phyloP scores from a whole-genome alignment of 805 yeast species.

The Dipodascus geniculatus region DNA sequence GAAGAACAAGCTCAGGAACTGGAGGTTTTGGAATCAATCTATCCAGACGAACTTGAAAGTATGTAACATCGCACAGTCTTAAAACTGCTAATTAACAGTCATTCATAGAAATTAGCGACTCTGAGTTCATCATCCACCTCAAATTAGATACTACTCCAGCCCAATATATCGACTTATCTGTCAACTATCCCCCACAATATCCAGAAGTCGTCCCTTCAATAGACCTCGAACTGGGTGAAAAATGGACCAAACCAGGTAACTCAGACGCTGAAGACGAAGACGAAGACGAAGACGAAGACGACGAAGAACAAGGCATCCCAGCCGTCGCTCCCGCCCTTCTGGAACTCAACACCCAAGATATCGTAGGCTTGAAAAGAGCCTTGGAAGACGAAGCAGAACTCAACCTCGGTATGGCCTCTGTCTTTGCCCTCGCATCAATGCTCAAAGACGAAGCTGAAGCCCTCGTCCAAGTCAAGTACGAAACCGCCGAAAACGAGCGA shows the following conservation, averaged over 20 bases:
- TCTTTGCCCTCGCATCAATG: slow-evolving; percentile 65
- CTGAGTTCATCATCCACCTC: slow-evolving; percentile 46
- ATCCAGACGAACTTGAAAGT: slow-evolving; percentile 75
- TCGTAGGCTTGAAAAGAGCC: slow-evolving; percentile 13
- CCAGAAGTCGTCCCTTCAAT: slow-evolving; percentile 72
- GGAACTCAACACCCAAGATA: slow-evolving; percentile 35
- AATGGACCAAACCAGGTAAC: slow-evolving; percentile 34
- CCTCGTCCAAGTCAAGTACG: slow-evolving; percentile 47
- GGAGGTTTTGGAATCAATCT: slow-evolving; percentile 80
- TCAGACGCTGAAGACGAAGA: slow-evolving; percentile 32
- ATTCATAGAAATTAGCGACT: slow-evolving; percentile 29
- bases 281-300: slow-evolving; percentile 36
- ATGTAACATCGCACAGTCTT: neutral
- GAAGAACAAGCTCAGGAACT: slow-evolving; percentile 87
- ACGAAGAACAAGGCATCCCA: slow-evolving; percentile 33
- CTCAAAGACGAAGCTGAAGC: slow-evolving; percentile 75
- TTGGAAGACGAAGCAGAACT: slow-evolving; percentile 42
- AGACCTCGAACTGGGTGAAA: slow-evolving; percentile 28
- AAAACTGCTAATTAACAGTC: slow-evolving; percentile 1
- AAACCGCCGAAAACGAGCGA: slow-evolving; percentile 40
- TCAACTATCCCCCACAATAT: slow-evolving; percentile 63
- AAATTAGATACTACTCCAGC: slow-evolving; percentile 54
- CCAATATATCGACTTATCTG: slow-evolving; percentile 44
- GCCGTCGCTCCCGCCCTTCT: slow-evolving; percentile 35
- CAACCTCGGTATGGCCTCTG: slow-evolving; percentile 83